Percentiles rank a stretch among this genome's conserved stretches.
phyloP scores from a whole-genome alignment of 176 grass and related monocot genomes.

The Oryza nivara region DNA sequence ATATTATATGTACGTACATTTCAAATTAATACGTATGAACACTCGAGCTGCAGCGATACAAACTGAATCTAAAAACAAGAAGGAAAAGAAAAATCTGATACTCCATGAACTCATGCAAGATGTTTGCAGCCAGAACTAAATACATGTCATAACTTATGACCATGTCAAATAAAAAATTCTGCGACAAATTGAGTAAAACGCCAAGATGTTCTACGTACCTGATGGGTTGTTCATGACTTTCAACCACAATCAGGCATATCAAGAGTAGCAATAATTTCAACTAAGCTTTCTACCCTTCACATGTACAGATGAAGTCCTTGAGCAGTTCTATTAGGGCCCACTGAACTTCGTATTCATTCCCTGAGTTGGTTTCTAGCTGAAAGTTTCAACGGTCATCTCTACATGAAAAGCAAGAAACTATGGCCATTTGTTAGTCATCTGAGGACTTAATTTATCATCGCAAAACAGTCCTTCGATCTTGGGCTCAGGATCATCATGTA shows the following conservation, averaged over 20 bases:
- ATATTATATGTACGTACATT: too few relatives aligned
- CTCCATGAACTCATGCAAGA: neutral
- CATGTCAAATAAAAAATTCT: constrained; percentile 5
- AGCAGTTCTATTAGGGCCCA: constrained; percentile 27
- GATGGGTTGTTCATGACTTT: constrained; percentile 34
- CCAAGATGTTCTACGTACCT: constrained; percentile 21
- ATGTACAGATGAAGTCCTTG: constrained; percentile 46
- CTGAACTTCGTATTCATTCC: constrained; percentile 26
- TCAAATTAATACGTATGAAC: too few relatives aligned
- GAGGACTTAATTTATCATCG: constrained; percentile 31
- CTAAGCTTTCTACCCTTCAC: constrained; percentile 39
- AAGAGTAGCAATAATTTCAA: constrained; percentile 15
- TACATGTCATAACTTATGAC: neutral
- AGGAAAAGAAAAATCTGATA: too few relatives aligned
- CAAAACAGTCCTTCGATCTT: neutral
- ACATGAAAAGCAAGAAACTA: constrained; percentile 17
- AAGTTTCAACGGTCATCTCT: constrained; percentile 23
- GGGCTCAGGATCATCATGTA: constrained; percentile 15
- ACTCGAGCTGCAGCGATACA: too few relatives aligned
- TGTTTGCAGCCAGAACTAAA: neutral
- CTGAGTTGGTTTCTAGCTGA: constrained; percentile 26
- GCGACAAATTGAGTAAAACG: constrained; percentile 32
- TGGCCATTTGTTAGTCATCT: constrained; percentile 40
- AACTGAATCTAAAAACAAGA: too few relatives aligned
- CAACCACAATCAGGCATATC: constrained; percentile 32